Evolutionary conservation across 2,329 filamentous ascomycete species (phyloP).

Genomic region (Didymella sp.): DNA sequence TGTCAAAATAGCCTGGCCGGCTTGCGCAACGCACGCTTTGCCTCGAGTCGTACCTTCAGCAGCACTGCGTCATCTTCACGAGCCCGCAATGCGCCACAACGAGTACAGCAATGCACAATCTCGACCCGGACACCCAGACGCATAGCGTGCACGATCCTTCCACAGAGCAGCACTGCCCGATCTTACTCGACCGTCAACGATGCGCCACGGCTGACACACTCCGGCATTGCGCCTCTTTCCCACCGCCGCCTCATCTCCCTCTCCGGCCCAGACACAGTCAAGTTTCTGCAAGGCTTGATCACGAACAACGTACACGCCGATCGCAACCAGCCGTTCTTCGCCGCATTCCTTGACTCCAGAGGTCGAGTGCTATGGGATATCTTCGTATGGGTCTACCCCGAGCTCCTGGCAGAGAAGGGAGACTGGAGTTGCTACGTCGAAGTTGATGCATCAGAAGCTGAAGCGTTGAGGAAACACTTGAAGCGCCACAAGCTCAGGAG

Average conservation of each 20-base stretch:
- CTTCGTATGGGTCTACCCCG: conserved; percentile 72
- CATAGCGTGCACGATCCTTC: background rate
- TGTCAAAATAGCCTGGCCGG: conserved; percentile 23
- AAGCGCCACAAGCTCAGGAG: conserved; percentile 85
- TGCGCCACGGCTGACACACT: conserved; percentile 49
- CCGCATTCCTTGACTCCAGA: conserved; percentile 81
- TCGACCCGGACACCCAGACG: background rate
- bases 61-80: conserved; percentile 20
- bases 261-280: conserved; percentile 77
- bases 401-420: conserved; percentile 30
- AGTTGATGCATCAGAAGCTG: conserved; percentile 73
- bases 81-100: background rate
- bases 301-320: conserved; percentile 71
- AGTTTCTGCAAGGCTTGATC: conserved; percentile 87
- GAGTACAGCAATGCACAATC: background rate
- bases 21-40: conserved; percentile 10
- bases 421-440: conserved; percentile 77
- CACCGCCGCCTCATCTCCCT: conserved; percentile 81
- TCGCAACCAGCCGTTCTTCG: conserved; percentile 61
- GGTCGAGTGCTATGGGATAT: conserved; percentile 88
- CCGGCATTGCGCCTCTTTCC: conserved; percentile 64
- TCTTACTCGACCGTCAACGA: conserved; percentile 16
- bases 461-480: conserved; percentile 72
- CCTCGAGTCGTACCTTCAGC: conserved; percentile 12
- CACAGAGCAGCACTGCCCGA: background rate